Evolutionary conservation across 2,329 filamentous ascomycete species (phyloP).

Genomic region (Colletotrichum camelliae): DNA sequence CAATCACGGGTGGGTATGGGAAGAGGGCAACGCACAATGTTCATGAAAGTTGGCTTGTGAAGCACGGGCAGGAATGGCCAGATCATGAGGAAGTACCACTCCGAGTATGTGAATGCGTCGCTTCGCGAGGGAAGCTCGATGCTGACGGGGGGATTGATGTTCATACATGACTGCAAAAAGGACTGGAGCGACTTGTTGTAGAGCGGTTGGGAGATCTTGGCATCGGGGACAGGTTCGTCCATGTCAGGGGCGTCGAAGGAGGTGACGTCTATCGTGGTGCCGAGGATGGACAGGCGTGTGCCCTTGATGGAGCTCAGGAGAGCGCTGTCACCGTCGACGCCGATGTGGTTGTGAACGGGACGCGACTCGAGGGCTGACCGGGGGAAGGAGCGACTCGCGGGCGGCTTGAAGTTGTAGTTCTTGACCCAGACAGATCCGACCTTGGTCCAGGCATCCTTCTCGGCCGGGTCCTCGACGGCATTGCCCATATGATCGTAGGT

Average conservation of each 20-base stretch:
- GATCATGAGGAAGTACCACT: constrained; percentile 78
- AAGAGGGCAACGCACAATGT: constrained; percentile 56
- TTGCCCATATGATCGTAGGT: constrained; percentile 30
- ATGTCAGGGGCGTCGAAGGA: constrained; percentile 72
- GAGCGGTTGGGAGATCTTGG: constrained; percentile 46
- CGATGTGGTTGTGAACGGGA: constrained; percentile 68
- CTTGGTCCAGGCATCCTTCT: constrained; percentile 35
- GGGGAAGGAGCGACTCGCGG: constrained; percentile 31
- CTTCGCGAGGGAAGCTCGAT: constrained; percentile 67
- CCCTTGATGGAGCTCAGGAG: constrained; percentile 77
- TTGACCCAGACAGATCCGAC: constrained; percentile 40
- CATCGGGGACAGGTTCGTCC: constrained; percentile 60
- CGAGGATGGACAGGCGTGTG: constrained; percentile 78
- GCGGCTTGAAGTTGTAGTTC: constrained; percentile 28
- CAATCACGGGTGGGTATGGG: too few relatives aligned
- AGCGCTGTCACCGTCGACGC: constrained; percentile 66
- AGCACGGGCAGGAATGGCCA: constrained; percentile 76
- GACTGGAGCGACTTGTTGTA: constrained; percentile 77
- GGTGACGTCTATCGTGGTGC: constrained; percentile 79
- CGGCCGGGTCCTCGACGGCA: constrained; percentile 24
- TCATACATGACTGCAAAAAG: constrained; percentile 69
- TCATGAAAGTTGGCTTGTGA: constrained; percentile 77
- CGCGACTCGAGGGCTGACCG: constrained; percentile 43
- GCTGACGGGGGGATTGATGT: constrained; percentile 61
- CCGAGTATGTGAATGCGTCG: constrained; percentile 71